These are phyloP conservation scores for Penicillium sp. DNA, from an alignment of 2,329 filamentous ascomycete genomes.

Conservation along the genomic window DNA sequence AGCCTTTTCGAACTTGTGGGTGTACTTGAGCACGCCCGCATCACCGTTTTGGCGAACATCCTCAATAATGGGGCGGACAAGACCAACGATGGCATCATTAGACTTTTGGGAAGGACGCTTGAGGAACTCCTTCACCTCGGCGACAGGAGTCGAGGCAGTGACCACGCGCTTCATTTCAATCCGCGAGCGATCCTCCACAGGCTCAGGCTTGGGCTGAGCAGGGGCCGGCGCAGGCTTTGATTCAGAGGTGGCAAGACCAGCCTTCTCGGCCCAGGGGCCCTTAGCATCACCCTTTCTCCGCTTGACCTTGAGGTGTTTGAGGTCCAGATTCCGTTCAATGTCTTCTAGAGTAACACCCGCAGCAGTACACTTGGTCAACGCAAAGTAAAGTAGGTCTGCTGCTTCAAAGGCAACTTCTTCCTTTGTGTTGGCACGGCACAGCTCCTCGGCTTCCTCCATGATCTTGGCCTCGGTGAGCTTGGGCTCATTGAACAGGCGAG, in stretches of 20 bases:
- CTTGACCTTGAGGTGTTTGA: conserved; percentile 93
- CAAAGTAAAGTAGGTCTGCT: conserved; percentile 93
- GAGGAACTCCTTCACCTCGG: conserved; percentile 66
- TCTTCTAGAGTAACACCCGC: conserved; percentile 81
- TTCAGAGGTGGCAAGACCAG: conserved; percentile 51
- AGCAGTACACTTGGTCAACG: conserved; percentile 78
- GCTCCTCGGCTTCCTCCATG: conserved; percentile 94
- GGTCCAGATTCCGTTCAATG: conserved; percentile 85
- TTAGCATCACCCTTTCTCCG: conserved; percentile 90
- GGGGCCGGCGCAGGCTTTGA: conserved; percentile 28
- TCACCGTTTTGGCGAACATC: conserved; percentile 80
- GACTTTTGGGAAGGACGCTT: conserved; percentile 90
- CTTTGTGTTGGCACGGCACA: conserved; percentile 77
- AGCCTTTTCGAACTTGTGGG: conserved; percentile 96
- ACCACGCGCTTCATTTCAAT: conserved; percentile 82
- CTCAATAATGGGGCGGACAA: conserved; percentile 86
- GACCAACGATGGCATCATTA: conserved; percentile 85
- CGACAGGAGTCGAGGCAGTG: conserved; percentile 56
- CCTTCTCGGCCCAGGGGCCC: conserved; percentile 81
- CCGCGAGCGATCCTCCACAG: conserved; percentile 48
- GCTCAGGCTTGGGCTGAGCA: conserved; percentile 45
- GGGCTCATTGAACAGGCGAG: conserved; percentile 82
- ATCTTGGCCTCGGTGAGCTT: conserved; percentile 91
- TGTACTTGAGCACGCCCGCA: conserved; percentile 82
- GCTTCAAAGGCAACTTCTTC: conserved; percentile 89